phyloP scores from a whole-genome alignment of 2,329 filamentous ascomycete genomes.

The Exserohilum rostratum region DNA sequence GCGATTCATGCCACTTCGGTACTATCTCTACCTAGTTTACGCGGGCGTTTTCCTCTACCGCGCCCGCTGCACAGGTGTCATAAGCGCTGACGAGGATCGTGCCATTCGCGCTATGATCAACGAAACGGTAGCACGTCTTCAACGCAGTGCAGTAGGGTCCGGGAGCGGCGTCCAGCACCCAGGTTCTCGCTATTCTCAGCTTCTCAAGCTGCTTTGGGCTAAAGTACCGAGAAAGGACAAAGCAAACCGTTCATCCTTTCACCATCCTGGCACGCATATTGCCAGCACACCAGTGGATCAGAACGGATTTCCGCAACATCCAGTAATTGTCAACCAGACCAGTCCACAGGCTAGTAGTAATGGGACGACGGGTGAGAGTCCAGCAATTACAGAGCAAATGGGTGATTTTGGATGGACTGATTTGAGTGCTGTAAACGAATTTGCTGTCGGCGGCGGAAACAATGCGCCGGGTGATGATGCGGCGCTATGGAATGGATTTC shows the following conservation, averaged over 20 bases:
- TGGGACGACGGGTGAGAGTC: slow-evolving; percentile 48
- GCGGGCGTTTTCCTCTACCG: slow-evolving; percentile 58
- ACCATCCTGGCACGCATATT: slow-evolving; percentile 41
- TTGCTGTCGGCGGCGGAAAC: slow-evolving; percentile 50
- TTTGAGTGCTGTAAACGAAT: slow-evolving; percentile 55
- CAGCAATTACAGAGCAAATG: slow-evolving; percentile 54
- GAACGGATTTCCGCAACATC: slow-evolving; percentile 30
- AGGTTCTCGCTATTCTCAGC: slow-evolving; percentile 54
- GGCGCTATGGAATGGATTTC: slow-evolving; percentile 44
- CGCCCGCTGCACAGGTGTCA: slow-evolving; percentile 55
- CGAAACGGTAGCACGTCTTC: slow-evolving; percentile 53
- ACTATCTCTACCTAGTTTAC: slow-evolving; percentile 58
- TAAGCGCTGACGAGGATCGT: slow-evolving; percentile 55
- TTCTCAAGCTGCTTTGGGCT: slow-evolving; percentile 56
- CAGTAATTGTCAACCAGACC: slow-evolving; percentile 13
- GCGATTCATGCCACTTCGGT: slow-evolving; percentile 56
- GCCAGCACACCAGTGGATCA: slow-evolving; percentile 35
- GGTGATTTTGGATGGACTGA: slow-evolving; percentile 59
- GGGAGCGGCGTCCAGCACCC: slow-evolving; percentile 52
- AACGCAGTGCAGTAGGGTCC: slow-evolving; percentile 50
- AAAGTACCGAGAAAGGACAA: slow-evolving; percentile 51
- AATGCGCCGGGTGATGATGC: slow-evolving; percentile 35
- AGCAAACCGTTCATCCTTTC: slow-evolving; percentile 28
- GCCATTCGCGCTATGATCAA: slow-evolving; percentile 55
- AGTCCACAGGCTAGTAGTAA: slow-evolving; percentile 49